Percentiles rank a stretch among this genome's conserved stretches.
phyloP scores from a whole-genome alignment of 1,284 basidiomycete genomes.

The Naganishia albida region DNA sequence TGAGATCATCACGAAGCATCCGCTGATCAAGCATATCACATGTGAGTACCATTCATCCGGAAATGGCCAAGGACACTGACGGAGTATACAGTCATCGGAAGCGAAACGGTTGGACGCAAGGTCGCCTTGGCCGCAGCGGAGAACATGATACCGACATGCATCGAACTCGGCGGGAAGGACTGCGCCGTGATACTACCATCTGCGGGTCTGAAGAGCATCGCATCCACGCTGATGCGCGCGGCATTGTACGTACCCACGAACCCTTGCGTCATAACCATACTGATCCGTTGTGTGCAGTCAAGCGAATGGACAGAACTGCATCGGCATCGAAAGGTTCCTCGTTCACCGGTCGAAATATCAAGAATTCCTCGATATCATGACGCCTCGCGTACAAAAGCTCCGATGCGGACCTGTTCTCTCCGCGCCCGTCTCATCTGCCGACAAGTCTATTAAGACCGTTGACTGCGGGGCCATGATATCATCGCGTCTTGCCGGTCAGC shows the following conservation, averaged over 20 bases:
- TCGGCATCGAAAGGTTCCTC: conserved; percentile 89
- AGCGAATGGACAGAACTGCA: conserved; percentile 93
- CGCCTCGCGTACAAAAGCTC: conserved; percentile 65
- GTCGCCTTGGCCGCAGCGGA: conserved; percentile 78
- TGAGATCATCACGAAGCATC: conserved; percentile 74
- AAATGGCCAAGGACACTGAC: background rate
- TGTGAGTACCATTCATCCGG: conserved; percentile 41
- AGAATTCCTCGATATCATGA: conserved; percentile 67
- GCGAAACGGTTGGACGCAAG: conserved; percentile 81
- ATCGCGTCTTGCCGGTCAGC: conserved; percentile 61
- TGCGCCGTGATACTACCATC: conserved; percentile 58
- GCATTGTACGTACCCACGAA: conserved; percentile 67
- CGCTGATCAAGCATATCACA: conserved; percentile 68
- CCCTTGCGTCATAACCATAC: too few species aligned
- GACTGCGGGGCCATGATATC: conserved; percentile 58
- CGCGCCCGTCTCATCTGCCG: conserved; percentile 4
- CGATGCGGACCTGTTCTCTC: conserved; percentile 59
- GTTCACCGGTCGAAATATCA: conserved; percentile 76
- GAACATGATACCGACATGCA: conserved; percentile 81
- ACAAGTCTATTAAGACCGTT: conserved; percentile 32
- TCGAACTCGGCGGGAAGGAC: conserved; percentile 77
- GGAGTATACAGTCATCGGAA: conserved; percentile 74
- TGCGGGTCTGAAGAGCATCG: conserved; percentile 56
- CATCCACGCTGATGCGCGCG: conserved; percentile 70
- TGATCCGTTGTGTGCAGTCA: conserved; percentile 60